Base-by-base conservation (phyloP, 768 basidiomycete species). In the Royoungia palumana region DNA sequence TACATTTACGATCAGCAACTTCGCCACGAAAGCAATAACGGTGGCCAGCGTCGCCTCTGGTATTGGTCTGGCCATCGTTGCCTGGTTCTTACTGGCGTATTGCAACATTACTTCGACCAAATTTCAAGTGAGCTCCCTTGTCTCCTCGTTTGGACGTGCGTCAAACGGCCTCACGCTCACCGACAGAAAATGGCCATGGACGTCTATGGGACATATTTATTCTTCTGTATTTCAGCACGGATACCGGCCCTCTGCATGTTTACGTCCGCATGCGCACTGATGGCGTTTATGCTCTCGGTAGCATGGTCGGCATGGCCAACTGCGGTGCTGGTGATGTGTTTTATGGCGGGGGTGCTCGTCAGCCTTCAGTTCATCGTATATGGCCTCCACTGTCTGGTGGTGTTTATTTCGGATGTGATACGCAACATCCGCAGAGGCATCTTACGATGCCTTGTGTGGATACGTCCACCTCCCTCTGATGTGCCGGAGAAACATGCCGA, bases 61-160 rank as follows among this genome's bases (percentile, higher is more conserved):
- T 0, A 71, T 88, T 16, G 87, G 87, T 2, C 76, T 87, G 43
- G 68, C 78, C 6, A 75, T 76, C 46, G 79, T 80, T 41, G 76
- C 79, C 0, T 88, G 83, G 83, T 82, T 87, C 63, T 62, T 87
- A 19, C 65, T 89, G 5, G 69, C 72, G 2, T 89, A 88, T 61
- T 75, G 70, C 52, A 80, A 80, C 65, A 73, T 70, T 4, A 74
- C 77, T 46, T 54, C 76, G 0, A 55, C 65, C 0, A 81, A 76
- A 12, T 84, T 85, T 55, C 72, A 76, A 47, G 85, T 83, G 49
- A 32, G 77, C n/a, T 4, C 20, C 34, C 14, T 64, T 3, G 21
- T 34, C 13, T 35, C 11, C 21, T 2, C n/a, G 21, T n/a, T 8
- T 17, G 1, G n/a, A n/a, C n/a, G 2, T 3, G 3, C 1, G n/a